Conservation (phyloP, 768 basidiomycete genomes). For the Leccinum ochraceum region DNA sequence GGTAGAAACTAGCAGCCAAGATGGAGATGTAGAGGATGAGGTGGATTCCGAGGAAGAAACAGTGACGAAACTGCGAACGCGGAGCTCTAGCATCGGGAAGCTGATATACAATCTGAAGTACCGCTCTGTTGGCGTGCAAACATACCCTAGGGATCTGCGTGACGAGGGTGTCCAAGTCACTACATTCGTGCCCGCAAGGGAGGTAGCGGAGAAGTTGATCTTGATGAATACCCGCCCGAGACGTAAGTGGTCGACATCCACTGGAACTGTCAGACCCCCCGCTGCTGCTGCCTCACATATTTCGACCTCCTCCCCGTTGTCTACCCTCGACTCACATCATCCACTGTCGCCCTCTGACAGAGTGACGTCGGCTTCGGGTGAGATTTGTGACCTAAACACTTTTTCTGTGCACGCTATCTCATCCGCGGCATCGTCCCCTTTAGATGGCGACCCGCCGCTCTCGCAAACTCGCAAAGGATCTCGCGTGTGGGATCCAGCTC, state of each 20-base stretch:
- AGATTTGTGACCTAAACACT: slow-evolving; percentile 9
- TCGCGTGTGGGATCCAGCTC: slow-evolving; percentile 84
- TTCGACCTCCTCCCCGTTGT: slow-evolving; percentile 5
- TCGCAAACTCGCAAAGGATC: slow-evolving; percentile 45
- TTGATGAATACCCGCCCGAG: slow-evolving; percentile 21
- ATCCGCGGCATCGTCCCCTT: slow-evolving; percentile 53
- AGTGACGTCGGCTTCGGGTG: slow-evolving; percentile 7
- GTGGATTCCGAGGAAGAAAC: slow-evolving; percentile 53
- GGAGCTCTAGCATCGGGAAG: slow-evolving; percentile 32
- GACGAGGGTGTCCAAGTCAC: slow-evolving; percentile 63
- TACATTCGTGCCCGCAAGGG: slow-evolving; percentile 14
- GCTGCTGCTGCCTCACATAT: slow-evolving; percentile 1
- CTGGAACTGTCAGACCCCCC: slow-evolving; percentile 4
- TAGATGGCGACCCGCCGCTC: slow-evolving; percentile 40
- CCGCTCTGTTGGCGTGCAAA: slow-evolving; percentile 71
- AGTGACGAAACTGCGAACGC: slow-evolving; percentile 35
- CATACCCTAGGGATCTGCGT: slow-evolving; percentile 52
- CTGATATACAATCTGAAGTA: slow-evolving; percentile 44
- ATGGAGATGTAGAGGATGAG: slow-evolving; percentile 82
- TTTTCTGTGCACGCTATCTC: slow-evolving; percentile 48
- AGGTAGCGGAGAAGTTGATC: slow-evolving; percentile 25
- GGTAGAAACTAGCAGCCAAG: slow-evolving; percentile 70
- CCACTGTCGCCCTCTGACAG: slow-evolving; percentile 21
- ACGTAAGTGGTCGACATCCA: slow-evolving; percentile 22
- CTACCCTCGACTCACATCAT: slow-evolving; percentile 17